Evolutionary conservation across 495 filamentous ascomycete genomes (phyloP).

Genomic region (Evernia prunastri): DNA sequence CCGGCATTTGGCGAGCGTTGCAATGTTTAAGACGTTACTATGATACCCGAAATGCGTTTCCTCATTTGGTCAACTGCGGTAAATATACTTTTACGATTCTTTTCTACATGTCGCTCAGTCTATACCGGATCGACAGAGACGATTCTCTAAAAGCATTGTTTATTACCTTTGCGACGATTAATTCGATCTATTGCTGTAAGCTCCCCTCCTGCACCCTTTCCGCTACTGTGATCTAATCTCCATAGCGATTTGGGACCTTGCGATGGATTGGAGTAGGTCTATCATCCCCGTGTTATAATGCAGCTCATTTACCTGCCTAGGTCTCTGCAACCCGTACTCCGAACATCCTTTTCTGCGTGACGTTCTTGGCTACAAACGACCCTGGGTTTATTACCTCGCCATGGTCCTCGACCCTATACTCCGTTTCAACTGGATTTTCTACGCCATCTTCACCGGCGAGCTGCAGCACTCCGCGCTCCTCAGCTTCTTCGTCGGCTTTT

Average conservation of each 20-base stretch:
- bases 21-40: constrained; percentile 87
- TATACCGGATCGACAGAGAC: constrained; percentile 69
- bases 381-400: constrained; percentile 76
- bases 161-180: constrained; percentile 70
- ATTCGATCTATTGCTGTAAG: constrained; percentile 73
- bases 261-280: constrained; percentile 81
- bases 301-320: constrained; percentile 20
- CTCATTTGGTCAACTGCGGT: constrained; percentile 84
- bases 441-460: constrained; percentile 71
- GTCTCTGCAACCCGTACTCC: constrained; percentile 67
- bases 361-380: constrained; percentile 65
- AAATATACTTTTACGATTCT: constrained; percentile 87
- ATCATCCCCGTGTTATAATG: neutral
- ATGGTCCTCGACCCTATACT: constrained; percentile 83
- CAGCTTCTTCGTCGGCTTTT: constrained; percentile 66
- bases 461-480: constrained; percentile 73
- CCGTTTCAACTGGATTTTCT: constrained; percentile 93
- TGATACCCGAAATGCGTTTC: constrained; percentile 81
- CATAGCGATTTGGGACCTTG: constrained; percentile 82
- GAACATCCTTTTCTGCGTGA: constrained; percentile 66
- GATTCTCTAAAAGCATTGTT: constrained; percentile 58
- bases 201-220: neutral
- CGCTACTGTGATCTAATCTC: neutral
- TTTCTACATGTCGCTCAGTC: constrained; percentile 64
- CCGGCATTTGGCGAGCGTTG: constrained; percentile 78